Percentiles rank a stretch among this genome's conserved stretches.
phyloP scores from a whole-genome alignment of 805 yeast genomes.

The Zygosaccharomyces bailii region DNA sequence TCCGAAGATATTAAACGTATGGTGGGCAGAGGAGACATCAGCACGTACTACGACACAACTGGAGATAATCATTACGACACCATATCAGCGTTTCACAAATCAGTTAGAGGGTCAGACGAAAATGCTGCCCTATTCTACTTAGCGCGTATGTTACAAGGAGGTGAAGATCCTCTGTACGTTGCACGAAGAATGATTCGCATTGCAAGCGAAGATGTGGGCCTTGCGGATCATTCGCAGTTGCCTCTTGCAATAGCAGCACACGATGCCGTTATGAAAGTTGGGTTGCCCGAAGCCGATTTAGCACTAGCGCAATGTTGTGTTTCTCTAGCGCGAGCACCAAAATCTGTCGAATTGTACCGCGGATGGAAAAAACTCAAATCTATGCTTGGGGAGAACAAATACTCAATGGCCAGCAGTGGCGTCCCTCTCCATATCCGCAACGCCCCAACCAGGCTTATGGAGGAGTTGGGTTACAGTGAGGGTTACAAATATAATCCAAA shows the following conservation, averaged over 20 bases:
- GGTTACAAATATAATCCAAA: constrained; percentile 89
- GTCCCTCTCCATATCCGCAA: constrained; percentile 80
- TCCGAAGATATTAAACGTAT: constrained; percentile 38
- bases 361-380: constrained; percentile 70
- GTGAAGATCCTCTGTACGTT: constrained; percentile 88
- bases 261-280: constrained; percentile 83
- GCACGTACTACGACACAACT: constrained; percentile 62
- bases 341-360: constrained; percentile 81
- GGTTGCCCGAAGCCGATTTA: constrained; percentile 91
- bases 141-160: constrained; percentile 85
- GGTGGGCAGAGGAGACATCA: constrained; percentile 39
- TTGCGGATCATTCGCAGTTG: constrained; percentile 74
- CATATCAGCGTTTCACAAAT: constrained; percentile 92
- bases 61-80: constrained; percentile 95
- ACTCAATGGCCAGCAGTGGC: constrained; percentile 46
- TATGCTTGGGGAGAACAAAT: constrained; percentile 52
- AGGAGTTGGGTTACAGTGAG: constrained; percentile 78
- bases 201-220: constrained; percentile 93
- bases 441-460: constrained; percentile 92
- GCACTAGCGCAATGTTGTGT: constrained; percentile 89
- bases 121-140: constrained; percentile 88
- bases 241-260: constrained; percentile 86
- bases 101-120: constrained; percentile 83
- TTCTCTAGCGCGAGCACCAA: constrained; percentile 80
- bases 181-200: constrained; percentile 90